phyloP scores from a whole-genome alignment of 2,329 filamentous ascomycete genomes.

The Hypoxylon sp. region DNA sequence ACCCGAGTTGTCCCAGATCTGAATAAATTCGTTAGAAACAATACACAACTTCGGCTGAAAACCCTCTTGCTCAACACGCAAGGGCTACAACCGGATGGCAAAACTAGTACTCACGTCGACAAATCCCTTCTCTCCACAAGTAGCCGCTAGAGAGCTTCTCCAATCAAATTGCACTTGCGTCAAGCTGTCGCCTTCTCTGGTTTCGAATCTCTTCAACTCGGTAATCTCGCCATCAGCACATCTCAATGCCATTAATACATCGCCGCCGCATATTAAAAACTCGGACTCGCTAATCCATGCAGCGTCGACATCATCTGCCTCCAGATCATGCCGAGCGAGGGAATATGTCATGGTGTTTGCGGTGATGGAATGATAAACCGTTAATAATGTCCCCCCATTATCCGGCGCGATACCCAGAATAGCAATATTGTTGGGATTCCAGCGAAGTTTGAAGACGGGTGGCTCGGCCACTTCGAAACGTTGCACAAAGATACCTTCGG shows the following conservation, averaged over 20 bases:
- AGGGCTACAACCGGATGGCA: background rate
- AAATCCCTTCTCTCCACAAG: constrained; percentile 71
- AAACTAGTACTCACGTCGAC: constrained; percentile 67
- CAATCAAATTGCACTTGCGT: constrained; percentile 70
- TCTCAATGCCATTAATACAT: constrained; percentile 65
- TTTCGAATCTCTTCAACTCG: constrained; percentile 65
- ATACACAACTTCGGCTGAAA: background rate
- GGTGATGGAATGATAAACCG: constrained; percentile 64
- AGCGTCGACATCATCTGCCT: constrained; percentile 68
- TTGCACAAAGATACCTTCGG: constrained; percentile 66
- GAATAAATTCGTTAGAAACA: constrained; percentile 35
- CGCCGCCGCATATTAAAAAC: constrained; percentile 72
- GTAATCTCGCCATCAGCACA: constrained; percentile 64
- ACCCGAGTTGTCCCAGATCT: constrained; percentile 71
- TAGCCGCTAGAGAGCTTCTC: constrained; percentile 68
- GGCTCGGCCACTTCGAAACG: constrained; percentile 71
- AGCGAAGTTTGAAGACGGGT: constrained; percentile 73
- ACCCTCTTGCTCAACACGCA: background rate
- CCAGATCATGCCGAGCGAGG: constrained; percentile 66
- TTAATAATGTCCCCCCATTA: constrained; percentile 68
- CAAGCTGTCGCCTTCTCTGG: constrained; percentile 67
- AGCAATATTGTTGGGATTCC: constrained; percentile 70
- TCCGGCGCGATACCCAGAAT: constrained; percentile 71
- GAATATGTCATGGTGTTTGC: constrained; percentile 64
- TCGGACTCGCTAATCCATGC: constrained; percentile 72